phyloP scores from a whole-genome alignment of 2,329 filamentous ascomycete species.

The Scorias spongiosa region DNA sequence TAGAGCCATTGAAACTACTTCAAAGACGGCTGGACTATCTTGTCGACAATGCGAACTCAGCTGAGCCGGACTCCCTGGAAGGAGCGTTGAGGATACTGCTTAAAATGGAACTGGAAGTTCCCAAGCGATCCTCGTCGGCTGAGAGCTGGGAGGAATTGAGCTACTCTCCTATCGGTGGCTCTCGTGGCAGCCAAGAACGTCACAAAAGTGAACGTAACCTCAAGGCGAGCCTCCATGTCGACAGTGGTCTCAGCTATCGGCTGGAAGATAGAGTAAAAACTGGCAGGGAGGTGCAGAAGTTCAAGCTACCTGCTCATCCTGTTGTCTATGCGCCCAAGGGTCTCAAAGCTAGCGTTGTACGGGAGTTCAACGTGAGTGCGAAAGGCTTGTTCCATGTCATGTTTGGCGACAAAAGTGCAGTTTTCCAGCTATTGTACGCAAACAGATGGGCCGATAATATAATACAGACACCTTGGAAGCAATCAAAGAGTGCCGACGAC shows the following conservation, averaged over 20 bases:
- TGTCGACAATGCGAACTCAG: conserved; percentile 62
- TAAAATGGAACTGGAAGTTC: conserved; percentile 51
- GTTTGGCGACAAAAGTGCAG: conserved; percentile 88
- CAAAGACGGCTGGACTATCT: conserved; percentile 74
- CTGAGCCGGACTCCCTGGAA: conserved; percentile 52
- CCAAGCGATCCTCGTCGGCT: conserved; percentile 51
- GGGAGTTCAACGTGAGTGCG: conserved; percentile 76
- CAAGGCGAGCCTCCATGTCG: conserved; percentile 44
- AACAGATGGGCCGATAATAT: conserved; percentile 65
- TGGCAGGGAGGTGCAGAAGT: conserved; percentile 45
- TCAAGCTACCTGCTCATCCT: conserved; percentile 67
- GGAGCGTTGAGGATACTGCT: conserved; percentile 57
- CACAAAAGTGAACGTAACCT: conserved; percentile 33
- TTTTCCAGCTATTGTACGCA: conserved; percentile 83
- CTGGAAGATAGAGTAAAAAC: conserved; percentile 24
- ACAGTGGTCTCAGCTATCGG: conserved; percentile 38
- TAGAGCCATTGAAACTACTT: conserved; percentile 71
- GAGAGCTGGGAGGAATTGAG: conserved; percentile 87
- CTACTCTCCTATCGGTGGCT: conserved; percentile 13
- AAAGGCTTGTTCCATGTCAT: conserved; percentile 93
- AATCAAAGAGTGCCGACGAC: conserved; percentile 43
- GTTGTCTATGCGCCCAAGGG: conserved; percentile 73
- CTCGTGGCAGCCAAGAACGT: conserved; percentile 20
- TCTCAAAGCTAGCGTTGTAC: conserved; percentile 62
- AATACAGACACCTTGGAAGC: conserved; percentile 71